phyloP scores from a whole-genome alignment of 2,329 filamentous ascomycete genomes.

The Westerdykella aurantiaca region DNA sequence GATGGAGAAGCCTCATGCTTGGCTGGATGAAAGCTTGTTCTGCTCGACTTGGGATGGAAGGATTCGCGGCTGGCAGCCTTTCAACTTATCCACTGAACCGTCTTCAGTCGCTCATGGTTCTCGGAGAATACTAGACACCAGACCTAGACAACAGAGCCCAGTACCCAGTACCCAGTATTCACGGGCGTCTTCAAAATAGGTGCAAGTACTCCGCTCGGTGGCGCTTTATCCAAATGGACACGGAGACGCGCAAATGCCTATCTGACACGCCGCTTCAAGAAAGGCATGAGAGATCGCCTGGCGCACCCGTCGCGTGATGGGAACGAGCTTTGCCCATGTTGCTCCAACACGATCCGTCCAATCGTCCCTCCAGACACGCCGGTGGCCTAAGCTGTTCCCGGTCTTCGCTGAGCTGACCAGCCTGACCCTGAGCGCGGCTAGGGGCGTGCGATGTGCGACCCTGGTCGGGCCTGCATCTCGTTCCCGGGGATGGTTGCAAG shows the following conservation, averaged over 20 bases:
- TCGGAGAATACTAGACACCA: background rate
- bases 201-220: background rate
- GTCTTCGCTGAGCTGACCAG: conserved; percentile 9
- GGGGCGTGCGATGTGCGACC: background rate
- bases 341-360: conserved; percentile 8
- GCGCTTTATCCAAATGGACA: conserved; percentile 11
- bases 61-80: too few species aligned
- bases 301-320: conserved; percentile 9
- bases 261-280: conserved; percentile 2
- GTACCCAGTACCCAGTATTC: background rate
- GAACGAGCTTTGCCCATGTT: conserved; percentile 7
- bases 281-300: conserved; percentile 4
- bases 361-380: conserved; percentile 8
- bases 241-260: conserved; percentile 1
- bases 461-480: conserved; percentile 4
- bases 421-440: conserved; percentile 3
- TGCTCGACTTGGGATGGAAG: background rate
- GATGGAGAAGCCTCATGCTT: background rate
- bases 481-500: conserved; percentile 2
- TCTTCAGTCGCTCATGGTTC: background rate
- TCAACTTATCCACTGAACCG: background rate
- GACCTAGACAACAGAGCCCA: background rate
- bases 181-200: background rate
- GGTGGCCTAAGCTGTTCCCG: conserved; percentile 4
- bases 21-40: background rate